These are phyloP conservation scores for Linum lewisii DNA, from an alignment of 345 rosid genomes.

Conservation along the genomic window DNA sequence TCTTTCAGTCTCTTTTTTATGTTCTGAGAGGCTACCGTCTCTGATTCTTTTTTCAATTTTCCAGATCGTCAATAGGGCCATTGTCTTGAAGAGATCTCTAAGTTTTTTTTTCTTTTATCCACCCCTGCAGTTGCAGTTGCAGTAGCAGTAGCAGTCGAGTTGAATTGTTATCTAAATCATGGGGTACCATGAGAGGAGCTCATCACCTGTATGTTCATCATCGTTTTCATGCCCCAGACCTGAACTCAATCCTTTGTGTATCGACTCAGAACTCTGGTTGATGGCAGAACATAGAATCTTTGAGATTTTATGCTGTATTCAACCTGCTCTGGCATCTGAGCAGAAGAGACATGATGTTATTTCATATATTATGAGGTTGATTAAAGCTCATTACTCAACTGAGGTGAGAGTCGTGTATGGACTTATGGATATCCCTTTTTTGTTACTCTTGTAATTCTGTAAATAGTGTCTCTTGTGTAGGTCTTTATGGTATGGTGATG, in stretches of 20 bases:
- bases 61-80: constrained; percentile 11
- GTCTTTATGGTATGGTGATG: no score
- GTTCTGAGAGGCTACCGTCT: constrained; percentile 7
- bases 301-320: constrained; percentile 61
- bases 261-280: constrained; percentile 52
- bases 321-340: constrained; percentile 59
- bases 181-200: constrained; percentile 47
- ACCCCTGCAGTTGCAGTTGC: no score
- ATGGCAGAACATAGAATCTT: constrained; percentile 63
- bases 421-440: constrained; percentile 1
- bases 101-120: neutral
- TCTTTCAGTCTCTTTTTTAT: no score
- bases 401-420: constrained; percentile 44
- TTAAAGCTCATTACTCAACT: constrained; percentile 40
- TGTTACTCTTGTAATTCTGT: neutral
- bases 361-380: constrained; percentile 39
- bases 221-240: constrained; percentile 22
- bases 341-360: constrained; percentile 51
- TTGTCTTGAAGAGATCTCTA: constrained; percentile 16
- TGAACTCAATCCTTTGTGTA: constrained; percentile 25
- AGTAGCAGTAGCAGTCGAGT: constrained; percentile 19
- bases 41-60: constrained; percentile 2
- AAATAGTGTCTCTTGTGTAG: no score
- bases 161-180: constrained; percentile 24
- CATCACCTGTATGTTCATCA: constrained; percentile 34